phyloP scores from a whole-genome alignment of 2,329 filamentous ascomycete genomes.

The Geosmithia flava region DNA sequence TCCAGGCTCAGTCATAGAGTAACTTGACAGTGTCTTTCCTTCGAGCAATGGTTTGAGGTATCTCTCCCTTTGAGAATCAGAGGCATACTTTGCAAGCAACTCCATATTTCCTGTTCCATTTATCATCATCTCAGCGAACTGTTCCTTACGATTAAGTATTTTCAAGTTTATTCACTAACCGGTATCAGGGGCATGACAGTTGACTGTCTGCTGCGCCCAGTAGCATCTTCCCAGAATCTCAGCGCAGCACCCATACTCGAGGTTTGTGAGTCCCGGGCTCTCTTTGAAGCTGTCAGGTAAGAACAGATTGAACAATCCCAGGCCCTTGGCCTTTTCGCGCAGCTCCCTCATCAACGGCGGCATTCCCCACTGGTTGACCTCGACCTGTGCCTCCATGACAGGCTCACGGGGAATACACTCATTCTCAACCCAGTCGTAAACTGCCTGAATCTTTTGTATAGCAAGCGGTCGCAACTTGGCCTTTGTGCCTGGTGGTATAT shows the following conservation, averaged over 20 bases:
- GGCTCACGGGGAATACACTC: slow-evolving; percentile 75
- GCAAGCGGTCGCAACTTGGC: slow-evolving; percentile 28
- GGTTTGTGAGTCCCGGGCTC: slow-evolving; percentile 80
- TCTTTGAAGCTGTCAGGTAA: slow-evolving; percentile 83
- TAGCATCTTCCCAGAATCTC: slow-evolving; percentile 77
- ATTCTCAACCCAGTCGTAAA: slow-evolving; percentile 87
- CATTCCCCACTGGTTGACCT: slow-evolving; percentile 58
- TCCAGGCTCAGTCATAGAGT: slow-evolving; percentile 80
- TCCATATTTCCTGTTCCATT: slow-evolving; percentile 62
- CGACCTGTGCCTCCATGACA: slow-evolving; percentile 63
- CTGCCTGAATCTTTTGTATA: slow-evolving; percentile 66
- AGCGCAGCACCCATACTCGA: slow-evolving; percentile 90
- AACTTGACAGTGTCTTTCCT: slow-evolving; percentile 71
- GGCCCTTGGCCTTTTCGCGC: slow-evolving; percentile 52
- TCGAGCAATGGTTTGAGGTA: slow-evolving; percentile 69
- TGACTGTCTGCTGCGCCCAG: slow-evolving; percentile 66
- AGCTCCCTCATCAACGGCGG: slow-evolving; percentile 50
- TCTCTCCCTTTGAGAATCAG: slow-evolving; percentile 62
- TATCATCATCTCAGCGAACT: neutral
- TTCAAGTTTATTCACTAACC: neutral
- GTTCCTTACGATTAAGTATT: too few species aligned
- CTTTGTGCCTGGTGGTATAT: slow-evolving; percentile 13
- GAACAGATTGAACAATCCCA: slow-evolving; percentile 93
- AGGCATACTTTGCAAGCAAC: slow-evolving; percentile 74
- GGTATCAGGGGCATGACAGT: slow-evolving; percentile 77